These are phyloP conservation scores for Periconia macrospinosa DNA, from an alignment of 2,329 filamentous ascomycete genomes.

Conservation along the genomic window DNA sequence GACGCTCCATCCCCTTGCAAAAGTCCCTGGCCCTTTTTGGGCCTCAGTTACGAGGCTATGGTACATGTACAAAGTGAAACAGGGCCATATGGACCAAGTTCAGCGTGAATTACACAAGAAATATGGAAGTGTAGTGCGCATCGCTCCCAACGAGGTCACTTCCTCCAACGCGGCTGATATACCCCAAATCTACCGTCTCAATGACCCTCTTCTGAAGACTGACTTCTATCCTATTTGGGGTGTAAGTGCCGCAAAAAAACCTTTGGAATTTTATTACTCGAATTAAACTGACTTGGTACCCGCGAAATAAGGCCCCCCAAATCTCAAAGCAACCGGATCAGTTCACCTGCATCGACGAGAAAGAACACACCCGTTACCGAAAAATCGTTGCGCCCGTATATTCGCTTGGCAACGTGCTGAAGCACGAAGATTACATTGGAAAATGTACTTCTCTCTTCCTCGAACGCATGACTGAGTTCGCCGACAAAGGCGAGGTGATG, in stretches of 20 bases:
- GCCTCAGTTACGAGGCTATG: constrained; percentile 18
- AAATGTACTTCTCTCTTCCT: constrained; percentile 25
- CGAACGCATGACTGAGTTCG: constrained; percentile 20
- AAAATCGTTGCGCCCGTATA: constrained; percentile 34
- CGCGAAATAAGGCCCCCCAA: constrained; percentile 8
- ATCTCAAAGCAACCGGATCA: constrained; percentile 22
- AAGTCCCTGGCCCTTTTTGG: constrained; percentile 17
- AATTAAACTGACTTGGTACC: background rate
- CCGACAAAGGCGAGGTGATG: constrained; percentile 16
- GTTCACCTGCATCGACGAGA: constrained; percentile 22
- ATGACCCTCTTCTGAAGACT: constrained; percentile 16
- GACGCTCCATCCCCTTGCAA: constrained; percentile 16
- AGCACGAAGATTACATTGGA: constrained; percentile 27
- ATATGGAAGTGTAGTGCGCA: constrained; percentile 16
- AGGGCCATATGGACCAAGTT: constrained; percentile 14
- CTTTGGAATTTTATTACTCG: too few relatives aligned
- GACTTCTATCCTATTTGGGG: constrained; percentile 11
- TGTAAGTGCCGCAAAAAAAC: background rate
- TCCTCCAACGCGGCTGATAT: constrained; percentile 13
- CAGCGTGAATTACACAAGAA: constrained; percentile 13
- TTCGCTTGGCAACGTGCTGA: constrained; percentile 45
- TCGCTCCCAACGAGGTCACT: constrained; percentile 21
- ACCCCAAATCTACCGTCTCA: constrained; percentile 16
- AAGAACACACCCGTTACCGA: constrained; percentile 17
- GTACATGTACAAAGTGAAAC: constrained; percentile 16